A percentile compares a stretch with the other conserved stretches of the same genome.
phyloP scores from a whole-genome alignment of 805 yeast species.

The Cyberlindnera mycetangii region DNA sequence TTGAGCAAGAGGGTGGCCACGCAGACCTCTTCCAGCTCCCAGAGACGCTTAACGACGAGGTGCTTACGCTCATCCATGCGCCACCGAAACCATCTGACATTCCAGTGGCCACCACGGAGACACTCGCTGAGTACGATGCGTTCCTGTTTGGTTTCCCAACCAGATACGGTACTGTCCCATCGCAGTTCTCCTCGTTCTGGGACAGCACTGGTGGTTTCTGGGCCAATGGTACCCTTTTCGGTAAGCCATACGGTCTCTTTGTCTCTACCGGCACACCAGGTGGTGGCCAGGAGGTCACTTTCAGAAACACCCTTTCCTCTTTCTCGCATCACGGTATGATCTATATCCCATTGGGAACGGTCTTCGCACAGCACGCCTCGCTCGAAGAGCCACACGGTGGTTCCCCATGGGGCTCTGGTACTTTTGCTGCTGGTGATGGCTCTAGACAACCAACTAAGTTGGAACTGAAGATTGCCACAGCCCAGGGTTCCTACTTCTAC shows the following conservation, averaged over 20 bases:
- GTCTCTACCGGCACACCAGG: constrained; percentile 70
- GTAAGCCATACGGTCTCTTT: constrained; percentile 73
- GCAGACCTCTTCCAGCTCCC: constrained; percentile 75
- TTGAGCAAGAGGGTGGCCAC: constrained; percentile 61
- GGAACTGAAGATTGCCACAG: constrained; percentile 60
- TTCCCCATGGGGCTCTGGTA: constrained; percentile 86
- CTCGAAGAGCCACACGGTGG: constrained; percentile 73
- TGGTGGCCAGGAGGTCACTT: constrained; percentile 76
- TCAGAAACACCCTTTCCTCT: constrained; percentile 51
- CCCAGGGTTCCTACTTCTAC: constrained; percentile 68
- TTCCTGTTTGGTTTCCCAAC: constrained; percentile 85
- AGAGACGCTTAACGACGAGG: constrained; percentile 66
- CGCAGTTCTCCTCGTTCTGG: constrained; percentile 73
- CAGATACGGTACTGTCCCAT: constrained; percentile 76
- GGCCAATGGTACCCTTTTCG: constrained; percentile 64
- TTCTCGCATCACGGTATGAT: constrained; percentile 75
- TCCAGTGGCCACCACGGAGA: constrained; percentile 61
- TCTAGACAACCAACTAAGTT: constrained; percentile 61
- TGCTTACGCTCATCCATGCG: constrained; percentile 56
- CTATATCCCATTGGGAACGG: constrained; percentile 69
- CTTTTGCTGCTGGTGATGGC: constrained; percentile 73
- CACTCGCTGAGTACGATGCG: constrained; percentile 68
- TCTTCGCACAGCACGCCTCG: constrained; percentile 52
- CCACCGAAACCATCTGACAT: constrained; percentile 58
- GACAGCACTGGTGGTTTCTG: constrained; percentile 74